phyloP scores from a whole-genome alignment of 805 yeast genomes.

The Wickerhamiella sergipiensis region DNA sequence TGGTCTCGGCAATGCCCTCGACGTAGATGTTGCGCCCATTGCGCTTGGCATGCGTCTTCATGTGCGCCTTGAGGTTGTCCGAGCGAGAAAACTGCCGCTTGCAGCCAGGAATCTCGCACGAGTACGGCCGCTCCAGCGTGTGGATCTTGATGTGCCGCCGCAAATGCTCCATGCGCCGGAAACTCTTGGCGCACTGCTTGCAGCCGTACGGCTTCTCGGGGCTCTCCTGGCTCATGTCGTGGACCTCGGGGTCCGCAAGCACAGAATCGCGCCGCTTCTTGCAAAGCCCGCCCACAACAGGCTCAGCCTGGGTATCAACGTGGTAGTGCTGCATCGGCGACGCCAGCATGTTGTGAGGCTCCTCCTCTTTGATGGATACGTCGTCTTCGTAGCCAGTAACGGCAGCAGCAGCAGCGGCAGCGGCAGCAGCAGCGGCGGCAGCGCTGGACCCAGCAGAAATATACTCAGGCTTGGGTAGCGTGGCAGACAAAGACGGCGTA shows the following conservation, averaged over 20 bases:
- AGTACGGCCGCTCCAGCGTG: slow-evolving; percentile 64
- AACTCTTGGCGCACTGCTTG: slow-evolving; percentile 24
- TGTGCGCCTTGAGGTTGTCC: slow-evolving; percentile 70
- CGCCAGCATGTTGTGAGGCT: not conserved
- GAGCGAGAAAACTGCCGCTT: slow-evolving; percentile 53
- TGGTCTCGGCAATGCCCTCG: slow-evolving; percentile 12
- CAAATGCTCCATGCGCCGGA: slow-evolving; percentile 30
- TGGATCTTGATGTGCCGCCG: slow-evolving; percentile 58
- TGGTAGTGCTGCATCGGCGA: not conserved
- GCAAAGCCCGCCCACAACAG: not conserved
- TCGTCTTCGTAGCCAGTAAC: not conserved
- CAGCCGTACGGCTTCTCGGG: slow-evolving; percentile 26
- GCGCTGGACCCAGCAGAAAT: not conserved
- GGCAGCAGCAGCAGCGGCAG: slow-evolving; percentile 5
- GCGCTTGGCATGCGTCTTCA: slow-evolving; percentile 44
- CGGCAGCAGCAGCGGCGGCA: slow-evolving; percentile 1
- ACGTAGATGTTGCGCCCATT: slow-evolving; percentile 31
- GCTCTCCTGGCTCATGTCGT: not conserved
- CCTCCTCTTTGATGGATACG: not conserved
- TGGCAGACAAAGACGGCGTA: not conserved
- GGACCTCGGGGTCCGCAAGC: not conserved
- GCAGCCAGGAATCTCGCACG: slow-evolving; percentile 44
- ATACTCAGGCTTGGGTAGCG: not conserved
- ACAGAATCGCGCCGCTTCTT: not conserved
- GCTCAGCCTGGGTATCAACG: not conserved